Evolutionary conservation across 305 asterid species (phyloP), one percentile per base, ranked within the genome.

Genomic region (Fraxinus floribunda): DNA sequence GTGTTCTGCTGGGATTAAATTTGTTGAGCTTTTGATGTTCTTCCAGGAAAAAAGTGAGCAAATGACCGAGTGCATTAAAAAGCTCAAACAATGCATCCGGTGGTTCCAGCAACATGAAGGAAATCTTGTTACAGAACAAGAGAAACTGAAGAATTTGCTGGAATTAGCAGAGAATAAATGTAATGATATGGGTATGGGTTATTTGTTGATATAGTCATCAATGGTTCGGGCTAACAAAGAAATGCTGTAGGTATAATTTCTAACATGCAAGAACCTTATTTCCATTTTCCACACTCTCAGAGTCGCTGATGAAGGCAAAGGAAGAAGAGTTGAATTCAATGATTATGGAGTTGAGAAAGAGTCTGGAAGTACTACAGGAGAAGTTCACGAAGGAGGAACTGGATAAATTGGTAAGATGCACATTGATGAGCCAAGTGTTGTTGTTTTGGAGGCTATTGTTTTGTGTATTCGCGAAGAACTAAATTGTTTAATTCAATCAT

Each of bases 31-130:
- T 32, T 70, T 81, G 68, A 57, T 78, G 24, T 49, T 78, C 78
- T 84, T 85, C 87, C 76, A 97, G 98, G 99, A 93, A 89, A 93
- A 92, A 85, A 88, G 91, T 80, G 98, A 93, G 9, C 91, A 84
- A 83, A 90, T 92, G 98, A 46, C 79, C 3, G 97, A 92, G 30
- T 86, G 81, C 77, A 93, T 94, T 46, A 92, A 87, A 87, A 90
- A 93, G 89, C 97, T 95, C 7, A 97, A 91, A 88, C 94, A 87
- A 7, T 92, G 98, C 78, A 86, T 95, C 72, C 91, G 81, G 88
- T 94, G 98, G 98, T 93, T 93, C 86, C 97, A 92, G 75, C 97
- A 91, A 84, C 91, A 90, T 29, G 98, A 97, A 86, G 97, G 86
- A 70, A 89, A 88, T 80, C 86, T 88, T 79, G 89, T 81, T 2